phyloP scores from a whole-genome alignment of 345 rosid genomes.

The Acer yangbiense region DNA sequence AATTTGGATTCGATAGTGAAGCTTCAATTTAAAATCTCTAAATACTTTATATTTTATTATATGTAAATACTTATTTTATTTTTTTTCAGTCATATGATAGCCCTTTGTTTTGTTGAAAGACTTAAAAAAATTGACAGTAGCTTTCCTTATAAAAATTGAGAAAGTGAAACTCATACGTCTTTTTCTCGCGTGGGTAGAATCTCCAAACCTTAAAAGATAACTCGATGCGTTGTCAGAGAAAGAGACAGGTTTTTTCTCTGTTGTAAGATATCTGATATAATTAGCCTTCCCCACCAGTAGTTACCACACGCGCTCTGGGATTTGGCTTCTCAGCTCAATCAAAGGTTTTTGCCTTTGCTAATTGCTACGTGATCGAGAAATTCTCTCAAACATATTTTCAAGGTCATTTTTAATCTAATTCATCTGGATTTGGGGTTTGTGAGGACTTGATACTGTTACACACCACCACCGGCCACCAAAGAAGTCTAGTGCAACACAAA shows the following conservation, averaged over 20 bases:
- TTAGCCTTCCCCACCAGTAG: not conserved
- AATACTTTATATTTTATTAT: no score
- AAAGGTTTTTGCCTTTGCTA: no score
- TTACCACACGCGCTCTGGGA: not conserved
- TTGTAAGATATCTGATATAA: not conserved
- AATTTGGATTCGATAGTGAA: no score
- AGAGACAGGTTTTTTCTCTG: conserved; percentile 3
- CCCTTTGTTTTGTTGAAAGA: not conserved
- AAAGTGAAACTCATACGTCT: conserved; percentile 11
- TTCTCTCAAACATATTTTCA: not conserved
- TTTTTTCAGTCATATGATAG: no score
- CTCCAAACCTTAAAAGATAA: conserved; percentile 9
- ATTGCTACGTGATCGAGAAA: not conserved
- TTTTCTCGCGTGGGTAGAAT: conserved; percentile 11
- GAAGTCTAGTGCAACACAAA: no score
- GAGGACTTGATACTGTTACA: no score
- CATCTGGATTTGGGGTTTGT: no score
- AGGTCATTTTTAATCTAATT: no score
- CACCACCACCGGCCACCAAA: no score
- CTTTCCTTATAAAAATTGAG: not conserved
- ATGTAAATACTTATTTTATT: no score
- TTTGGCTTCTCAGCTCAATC: not conserved
- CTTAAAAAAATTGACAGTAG: not conserved
- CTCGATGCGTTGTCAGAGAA: not conserved
- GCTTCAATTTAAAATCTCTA: no score